A percentile compares a stretch with the other conserved stretches of the same genome.
phyloP scores from a whole-genome alignment of 1,139 yeast species.

The Taiozyma onychis region DNA sequence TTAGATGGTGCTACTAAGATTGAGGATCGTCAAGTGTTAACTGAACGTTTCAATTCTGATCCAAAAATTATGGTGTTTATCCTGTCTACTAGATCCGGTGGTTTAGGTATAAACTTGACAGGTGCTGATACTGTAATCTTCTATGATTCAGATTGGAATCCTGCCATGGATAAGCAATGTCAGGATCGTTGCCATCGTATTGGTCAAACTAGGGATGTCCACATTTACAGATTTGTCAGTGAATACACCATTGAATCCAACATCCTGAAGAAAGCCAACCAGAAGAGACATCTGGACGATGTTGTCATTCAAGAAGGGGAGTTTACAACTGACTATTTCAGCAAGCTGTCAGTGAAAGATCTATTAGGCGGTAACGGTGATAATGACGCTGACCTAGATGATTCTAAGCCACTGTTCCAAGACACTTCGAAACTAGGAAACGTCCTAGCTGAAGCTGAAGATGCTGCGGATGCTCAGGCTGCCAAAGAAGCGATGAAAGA shows the following conservation, averaged over 20 bases:
- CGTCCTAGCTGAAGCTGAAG: slow-evolving; percentile 89
- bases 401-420: slow-evolving; percentile 31
- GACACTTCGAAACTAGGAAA: slow-evolving; percentile 49
- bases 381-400: slow-evolving; percentile 31
- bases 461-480: slow-evolving; percentile 91
- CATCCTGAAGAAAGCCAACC: slow-evolving; percentile 90
- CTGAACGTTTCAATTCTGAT: slow-evolving; percentile 90
- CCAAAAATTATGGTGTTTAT: slow-evolving; percentile 85
- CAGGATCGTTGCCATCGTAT: slow-evolving; percentile 99
- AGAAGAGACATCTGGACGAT: slow-evolving; percentile 89
- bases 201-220: slow-evolving; percentile 97
- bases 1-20: slow-evolving; percentile 97
- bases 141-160: slow-evolving; percentile 99
- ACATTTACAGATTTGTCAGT: slow-evolving; percentile 91
- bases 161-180: slow-evolving; percentile 99
- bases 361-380: slow-evolving; percentile 59
- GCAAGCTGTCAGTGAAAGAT: slow-evolving; percentile 84
- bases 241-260: slow-evolving; percentile 96
- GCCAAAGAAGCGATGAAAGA: slow-evolving; percentile 35
- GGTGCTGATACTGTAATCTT: slow-evolving; percentile 99
- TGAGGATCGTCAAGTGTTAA: slow-evolving; percentile 90
- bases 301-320: slow-evolving; percentile 98
- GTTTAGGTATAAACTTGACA: slow-evolving; percentile 92
- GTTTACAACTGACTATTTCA: slow-evolving; percentile 94
- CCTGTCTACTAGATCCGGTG: slow-evolving; percentile 94